Conservation (phyloP, 805 yeast genomes). For the Metschnikowia colocasiae region DNA sequence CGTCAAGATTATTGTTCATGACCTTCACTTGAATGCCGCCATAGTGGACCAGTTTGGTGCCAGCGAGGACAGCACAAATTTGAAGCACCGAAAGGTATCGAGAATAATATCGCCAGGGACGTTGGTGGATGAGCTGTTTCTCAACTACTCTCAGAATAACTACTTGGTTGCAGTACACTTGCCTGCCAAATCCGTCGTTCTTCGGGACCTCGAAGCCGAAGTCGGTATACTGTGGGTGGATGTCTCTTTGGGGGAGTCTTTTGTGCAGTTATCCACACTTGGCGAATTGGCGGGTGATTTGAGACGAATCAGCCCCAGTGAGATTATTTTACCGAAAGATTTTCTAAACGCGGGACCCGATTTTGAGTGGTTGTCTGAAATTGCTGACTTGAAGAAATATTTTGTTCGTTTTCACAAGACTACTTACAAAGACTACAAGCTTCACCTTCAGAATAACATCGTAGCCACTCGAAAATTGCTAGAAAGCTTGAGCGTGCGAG, state of each 20-base stretch:
- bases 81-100: constrained; percentile 64
- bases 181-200: constrained; percentile 32
- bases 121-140: constrained; percentile 76
- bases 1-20: constrained; percentile 68
- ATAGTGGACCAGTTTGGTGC: constrained; percentile 63
- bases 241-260: constrained; percentile 75
- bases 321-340: constrained; percentile 57
- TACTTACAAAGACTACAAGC: constrained; percentile 28
- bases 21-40: constrained; percentile 68
- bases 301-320: constrained; percentile 77
- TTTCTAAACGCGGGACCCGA: constrained; percentile 35
- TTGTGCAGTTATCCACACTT: constrained; percentile 59
- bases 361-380: constrained; percentile 55
- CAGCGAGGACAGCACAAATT: constrained; percentile 20
- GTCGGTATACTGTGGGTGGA: constrained; percentile 89
- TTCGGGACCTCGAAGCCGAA: constrained; percentile 38
- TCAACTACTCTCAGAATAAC: constrained; percentile 70
- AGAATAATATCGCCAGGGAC: constrained; percentile 92
- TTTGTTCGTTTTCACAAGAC: constrained; percentile 52
- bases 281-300: constrained; percentile 66
- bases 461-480: constrained; percentile 35
- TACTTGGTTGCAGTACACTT: constrained; percentile 58
- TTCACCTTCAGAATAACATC: constrained; percentile 30
- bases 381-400: constrained; percentile 57
- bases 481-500: constrained; percentile 40